Evolutionary conservation across 2,329 filamentous ascomycete species (phyloP), one percentile per base, ranked within the genome.

Genomic region (Clarireedia homoeocarpa): DNA sequence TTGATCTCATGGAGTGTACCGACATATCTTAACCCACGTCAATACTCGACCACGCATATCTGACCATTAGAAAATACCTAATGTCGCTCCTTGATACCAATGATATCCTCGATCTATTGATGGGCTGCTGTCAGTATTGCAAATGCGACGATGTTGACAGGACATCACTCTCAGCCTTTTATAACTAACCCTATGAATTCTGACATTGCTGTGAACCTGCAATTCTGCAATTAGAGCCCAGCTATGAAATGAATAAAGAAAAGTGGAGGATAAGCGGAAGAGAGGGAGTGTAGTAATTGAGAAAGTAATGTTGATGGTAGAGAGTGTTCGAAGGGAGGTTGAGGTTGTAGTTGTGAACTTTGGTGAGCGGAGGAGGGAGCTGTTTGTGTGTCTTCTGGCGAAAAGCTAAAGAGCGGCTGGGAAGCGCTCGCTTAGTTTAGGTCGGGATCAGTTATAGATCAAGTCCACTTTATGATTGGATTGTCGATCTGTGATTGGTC

Each of bases 1-100:
- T 96, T 96, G 81, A 99, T 99, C 73, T 96, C 89, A 75, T 96
- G 91, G 52, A 99, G 84, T 54, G 88, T 92, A 65, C 94, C 94
- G 69, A 95, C 89, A 77, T 97, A 97, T 74, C 91, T 96, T 55
- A 69, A 58, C 59, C 61, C 72, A 45, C 14, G 48, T 65, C 58
- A 66, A 62, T 27, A 46, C 24, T 30, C 23, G 38, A 26, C 15
- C 51, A 38, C 39, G 14, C 39, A 17, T 17, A 40, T 23, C 40
- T 24, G 39, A 56, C 39, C 47, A 39, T 51, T 57, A 53, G 38
- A 58, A 74, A 84, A 70, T 80, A 96, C 89, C 91, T 89, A 75
- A 96, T 96, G 76, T 96, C 91, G 74, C 90, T 96, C 79, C 92
- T 95, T 60, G 91, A 96, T 74, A 96, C 94, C 76, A 96, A 84